Base-by-base conservation (phyloP, 2,329 filamentous ascomycete genomes). In the Pseudogymnoascus sp. region DNA sequence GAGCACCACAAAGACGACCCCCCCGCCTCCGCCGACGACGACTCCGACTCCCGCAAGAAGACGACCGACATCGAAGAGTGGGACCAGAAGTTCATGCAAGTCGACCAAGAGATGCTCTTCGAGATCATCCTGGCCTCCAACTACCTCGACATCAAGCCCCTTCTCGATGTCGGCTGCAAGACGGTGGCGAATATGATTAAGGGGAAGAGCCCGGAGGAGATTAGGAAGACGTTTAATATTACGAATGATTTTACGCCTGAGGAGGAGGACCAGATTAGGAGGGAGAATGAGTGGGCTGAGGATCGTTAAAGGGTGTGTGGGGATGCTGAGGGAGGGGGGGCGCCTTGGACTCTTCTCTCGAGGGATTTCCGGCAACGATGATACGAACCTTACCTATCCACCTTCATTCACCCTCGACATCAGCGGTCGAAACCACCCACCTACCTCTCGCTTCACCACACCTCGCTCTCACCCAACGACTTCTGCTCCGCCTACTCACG, bases 181-280 rank as follows among this genome's bases (percentile, higher is more conserved):
- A 99, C 95, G 0, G 95, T 99, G 14, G 95, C 95, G 67, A 99
- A 99, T 80, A 99, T 99, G 95, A 99, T 99, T 83, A 99, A 99
- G 90, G 95, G 95, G 80, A 99, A 99, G 84, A 96, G 92, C 0
- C 95, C 95, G 2, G 95, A 99, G 77, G 95, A 99, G 81, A 99
- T 99, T 73, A 90, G 95, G 62, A 99, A 98, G 84, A 99, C 95
- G 0, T 99, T 99, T 83, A 99, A 99, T 81, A 99, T 99, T 74
- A 95, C 96, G 73, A 99, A 99, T 73, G 95, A 99, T 77, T 99
- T 99, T 80, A 98, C 95, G 0, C 92, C 93, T 2, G 95, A 99
- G 78, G 95, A 99, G 80, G 95, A 99, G 78, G 95, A 99, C 75
- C 95, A 99, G 83, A 99, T 95, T 68, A 89, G 90, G 64, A 86